phyloP scores from a whole-genome alignment of 495 filamentous ascomycete genomes.

The Neurospora discreta region DNA sequence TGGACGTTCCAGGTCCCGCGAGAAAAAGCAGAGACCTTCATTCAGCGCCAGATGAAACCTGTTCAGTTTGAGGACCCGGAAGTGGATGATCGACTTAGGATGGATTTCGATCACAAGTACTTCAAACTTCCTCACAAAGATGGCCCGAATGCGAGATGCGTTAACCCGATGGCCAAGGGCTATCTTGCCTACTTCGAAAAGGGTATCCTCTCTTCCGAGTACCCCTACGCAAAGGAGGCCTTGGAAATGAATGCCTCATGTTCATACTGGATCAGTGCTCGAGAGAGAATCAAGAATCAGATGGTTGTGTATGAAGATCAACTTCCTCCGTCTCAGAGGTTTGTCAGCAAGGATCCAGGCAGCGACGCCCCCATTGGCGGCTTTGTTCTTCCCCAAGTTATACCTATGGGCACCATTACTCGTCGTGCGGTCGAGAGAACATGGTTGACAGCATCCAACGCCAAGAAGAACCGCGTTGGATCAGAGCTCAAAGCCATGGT shows the following conservation, averaged over 20 bases:
- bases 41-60: conserved; percentile 53
- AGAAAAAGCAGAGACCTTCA: conserved; percentile 51
- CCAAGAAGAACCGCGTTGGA: conserved; percentile 87
- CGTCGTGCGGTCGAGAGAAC: conserved; percentile 93
- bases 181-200: conserved; percentile 89
- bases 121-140: conserved; percentile 97
- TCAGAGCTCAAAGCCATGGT: conserved; percentile 98
- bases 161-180: conserved; percentile 76
- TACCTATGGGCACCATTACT: conserved; percentile 99
- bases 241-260: conserved; percentile 97
- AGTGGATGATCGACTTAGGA: not conserved
- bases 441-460: conserved; percentile 96
- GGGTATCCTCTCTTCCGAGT: conserved; percentile 76
- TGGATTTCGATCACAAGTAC: conserved; percentile 53
- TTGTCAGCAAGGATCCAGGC: not conserved
- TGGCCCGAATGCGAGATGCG: conserved; percentile 74
- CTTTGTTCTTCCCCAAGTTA: conserved; percentile 94
- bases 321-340: conserved; percentile 10
- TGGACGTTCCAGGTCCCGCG: conserved; percentile 80
- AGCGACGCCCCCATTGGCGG: conserved; percentile 31
- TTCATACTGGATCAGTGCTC: conserved; percentile 95
- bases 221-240: conserved; percentile 80
- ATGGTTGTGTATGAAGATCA: conserved; percentile 82
- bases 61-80: conserved; percentile 58
- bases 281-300: conserved; percentile 84